Evolutionary conservation across 2,329 filamentous ascomycete species (phyloP).

Genomic region (Diaporthe destruens): DNA sequence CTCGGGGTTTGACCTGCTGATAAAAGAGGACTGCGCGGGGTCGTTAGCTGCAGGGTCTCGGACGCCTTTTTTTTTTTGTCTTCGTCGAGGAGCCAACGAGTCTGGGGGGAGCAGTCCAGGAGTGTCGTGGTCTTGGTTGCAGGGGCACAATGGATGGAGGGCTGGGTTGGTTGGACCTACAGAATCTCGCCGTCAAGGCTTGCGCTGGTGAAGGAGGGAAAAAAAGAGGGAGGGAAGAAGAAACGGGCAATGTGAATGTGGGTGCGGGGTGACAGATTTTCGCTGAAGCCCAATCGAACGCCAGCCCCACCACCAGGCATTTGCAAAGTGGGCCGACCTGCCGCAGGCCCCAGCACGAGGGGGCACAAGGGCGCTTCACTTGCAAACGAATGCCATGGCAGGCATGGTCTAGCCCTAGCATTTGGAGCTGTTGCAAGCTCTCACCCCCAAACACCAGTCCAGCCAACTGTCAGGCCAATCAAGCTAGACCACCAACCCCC

Average conservation of each 20-base stretch:
- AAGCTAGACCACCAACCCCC: no score
- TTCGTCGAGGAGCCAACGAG: conserved; percentile 20
- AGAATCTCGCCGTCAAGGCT: conserved; percentile 43
- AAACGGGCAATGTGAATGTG: conserved; percentile 40
- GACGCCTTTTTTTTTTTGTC: background rate
- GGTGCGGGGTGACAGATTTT: conserved; percentile 40
- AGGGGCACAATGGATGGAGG: background rate
- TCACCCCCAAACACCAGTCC: conserved; percentile 20
- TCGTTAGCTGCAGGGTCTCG: conserved; percentile 33
- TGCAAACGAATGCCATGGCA: conserved; percentile 29
- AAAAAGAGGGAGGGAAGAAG: conserved; percentile 40
- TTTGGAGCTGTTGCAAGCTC: conserved; percentile 20
- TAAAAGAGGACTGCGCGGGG: conserved; percentile 41
- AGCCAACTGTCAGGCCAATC: background rate
- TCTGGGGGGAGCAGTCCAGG: background rate
- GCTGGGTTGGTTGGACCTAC: conserved; percentile 32
- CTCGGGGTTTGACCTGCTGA: conserved; percentile 38
- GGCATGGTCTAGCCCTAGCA: conserved; percentile 39
- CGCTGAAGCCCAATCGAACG: conserved; percentile 38
- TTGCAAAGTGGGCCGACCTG: conserved; percentile 39
- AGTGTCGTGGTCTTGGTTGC: background rate
- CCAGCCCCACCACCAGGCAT: conserved; percentile 34
- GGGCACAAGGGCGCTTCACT: conserved; percentile 29
- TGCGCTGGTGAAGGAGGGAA: conserved; percentile 41
- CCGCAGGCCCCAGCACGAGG: conserved; percentile 1